Conservation (phyloP, 228 moss, liverwort and hornwort species). For the Sphagnum magellanicum region DNA sequence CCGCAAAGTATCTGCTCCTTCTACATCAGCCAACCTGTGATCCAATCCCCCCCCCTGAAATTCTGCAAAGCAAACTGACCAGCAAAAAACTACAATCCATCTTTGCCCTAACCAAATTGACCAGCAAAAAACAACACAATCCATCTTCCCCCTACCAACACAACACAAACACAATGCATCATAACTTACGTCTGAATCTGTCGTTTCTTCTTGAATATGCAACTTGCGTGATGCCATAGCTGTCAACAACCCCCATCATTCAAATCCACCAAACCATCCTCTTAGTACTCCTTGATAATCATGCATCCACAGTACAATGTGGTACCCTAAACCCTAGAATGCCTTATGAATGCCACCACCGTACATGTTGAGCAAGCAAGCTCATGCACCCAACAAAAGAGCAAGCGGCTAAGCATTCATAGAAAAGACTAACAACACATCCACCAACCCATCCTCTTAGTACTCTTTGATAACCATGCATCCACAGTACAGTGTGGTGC, state of each 20-base stretch:
- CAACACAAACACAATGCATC: too few relatives aligned
- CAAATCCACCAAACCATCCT: background rate
- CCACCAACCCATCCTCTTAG: too few relatives aligned
- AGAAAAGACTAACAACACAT: too few relatives aligned
- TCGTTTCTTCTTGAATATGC: slow-evolving; percentile 70
- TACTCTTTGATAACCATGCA: too few relatives aligned
- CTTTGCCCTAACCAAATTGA: too few relatives aligned
- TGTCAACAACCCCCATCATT: slow-evolving; percentile 20
- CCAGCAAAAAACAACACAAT: too few relatives aligned
- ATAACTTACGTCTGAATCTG: slow-evolving; percentile 56
- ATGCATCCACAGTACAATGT: background rate
- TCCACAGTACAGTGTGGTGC: too few relatives aligned
- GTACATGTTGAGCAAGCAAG: background rate
- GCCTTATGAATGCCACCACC: background rate
- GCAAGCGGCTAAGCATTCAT: too few relatives aligned
- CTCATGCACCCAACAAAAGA: background rate
- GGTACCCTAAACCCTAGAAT: too few relatives aligned
- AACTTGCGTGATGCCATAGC: slow-evolving; percentile 83
- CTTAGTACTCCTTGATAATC: background rate
- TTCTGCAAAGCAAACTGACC: slow-evolving; percentile 1
- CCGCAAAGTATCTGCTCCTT: slow-evolving; percentile 80
- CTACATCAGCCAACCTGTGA: slow-evolving; percentile 82
- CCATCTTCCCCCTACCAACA: too few relatives aligned
- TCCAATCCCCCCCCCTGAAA: background rate
- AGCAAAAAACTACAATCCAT: background rate